phyloP scores from a whole-genome alignment of 495 filamentous ascomycete genomes.

The Podospora conica region DNA sequence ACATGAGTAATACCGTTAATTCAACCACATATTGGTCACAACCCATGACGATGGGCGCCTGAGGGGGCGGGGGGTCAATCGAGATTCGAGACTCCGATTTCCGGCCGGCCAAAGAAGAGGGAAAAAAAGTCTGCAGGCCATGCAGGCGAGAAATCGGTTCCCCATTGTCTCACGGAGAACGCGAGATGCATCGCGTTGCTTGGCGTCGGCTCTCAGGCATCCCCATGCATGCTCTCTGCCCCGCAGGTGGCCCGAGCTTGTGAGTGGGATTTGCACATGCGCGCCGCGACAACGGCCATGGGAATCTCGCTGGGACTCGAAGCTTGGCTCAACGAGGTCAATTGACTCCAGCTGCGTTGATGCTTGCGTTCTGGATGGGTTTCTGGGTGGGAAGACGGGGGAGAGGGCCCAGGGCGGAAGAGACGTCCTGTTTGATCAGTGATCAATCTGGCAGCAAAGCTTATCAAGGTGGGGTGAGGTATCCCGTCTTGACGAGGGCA shows the following conservation, averaged over 20 bases:
- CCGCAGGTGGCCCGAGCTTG: conserved; percentile 7
- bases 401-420: neutral
- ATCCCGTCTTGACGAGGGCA: too few relatives aligned
- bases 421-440: neutral
- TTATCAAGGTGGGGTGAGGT: neutral
- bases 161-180: neutral
- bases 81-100: conserved; percentile 1
- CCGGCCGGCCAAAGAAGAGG: neutral
- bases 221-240: neutral
- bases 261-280: conserved; percentile 12
- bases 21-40: neutral
- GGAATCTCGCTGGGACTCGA: conserved; percentile 2
- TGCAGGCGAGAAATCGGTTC: neutral
- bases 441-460: neutral
- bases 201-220: neutral
- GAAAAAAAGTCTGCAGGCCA: conserved; percentile 4
- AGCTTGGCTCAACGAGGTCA: neutral
- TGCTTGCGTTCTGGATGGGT: neutral
- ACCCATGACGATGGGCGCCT: neutral
- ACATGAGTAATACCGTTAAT: conserved; percentile 1
- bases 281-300: conserved; percentile 4
- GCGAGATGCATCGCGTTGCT: neutral
- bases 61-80: neutral
- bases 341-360: neutral
- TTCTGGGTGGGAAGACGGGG: neutral